Conservation (phyloP, 2,329 filamentous ascomycete species). For the Xylaria sp. region DNA sequence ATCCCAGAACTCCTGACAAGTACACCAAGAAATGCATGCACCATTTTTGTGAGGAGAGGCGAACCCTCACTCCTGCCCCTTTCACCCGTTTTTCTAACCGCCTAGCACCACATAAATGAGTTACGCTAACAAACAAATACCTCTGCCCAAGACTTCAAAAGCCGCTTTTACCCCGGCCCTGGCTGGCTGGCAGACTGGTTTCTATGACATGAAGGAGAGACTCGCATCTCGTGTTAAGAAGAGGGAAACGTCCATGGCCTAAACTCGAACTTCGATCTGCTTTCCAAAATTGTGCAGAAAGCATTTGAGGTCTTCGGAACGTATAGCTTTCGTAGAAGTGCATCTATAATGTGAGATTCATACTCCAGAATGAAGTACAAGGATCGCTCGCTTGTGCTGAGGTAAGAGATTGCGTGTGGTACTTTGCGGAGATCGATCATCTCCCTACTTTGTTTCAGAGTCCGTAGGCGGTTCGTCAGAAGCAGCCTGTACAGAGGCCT, state of each 20-base stretch:
- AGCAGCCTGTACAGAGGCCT: neutral
- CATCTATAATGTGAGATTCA: neutral
- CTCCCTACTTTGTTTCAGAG: neutral
- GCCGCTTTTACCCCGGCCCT: neutral
- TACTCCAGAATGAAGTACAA: neutral
- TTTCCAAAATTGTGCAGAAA: neutral
- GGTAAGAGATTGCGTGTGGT: neutral
- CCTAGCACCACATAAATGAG: constrained; percentile 1
- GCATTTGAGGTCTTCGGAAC: neutral
- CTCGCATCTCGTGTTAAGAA: neutral
- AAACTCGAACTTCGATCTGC: neutral
- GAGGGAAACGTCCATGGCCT: neutral
- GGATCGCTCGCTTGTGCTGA: neutral
- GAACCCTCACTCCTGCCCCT: neutral
- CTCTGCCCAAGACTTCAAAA: neutral
- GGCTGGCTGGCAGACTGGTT: neutral
- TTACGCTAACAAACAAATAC: constrained; percentile 1
- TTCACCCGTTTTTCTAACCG: constrained; percentile 3
- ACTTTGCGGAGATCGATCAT: neutral
- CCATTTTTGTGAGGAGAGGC: neutral
- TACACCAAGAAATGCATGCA: constrained; percentile 1
- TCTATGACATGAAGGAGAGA: neutral
- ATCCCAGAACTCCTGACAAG: constrained; percentile 3
- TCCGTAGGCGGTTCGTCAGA: neutral
- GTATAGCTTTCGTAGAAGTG: neutral